Evolutionary conservation across 2,329 filamentous ascomycete genomes (phyloP).

Genomic region (Aspergillus terreus): DNA sequence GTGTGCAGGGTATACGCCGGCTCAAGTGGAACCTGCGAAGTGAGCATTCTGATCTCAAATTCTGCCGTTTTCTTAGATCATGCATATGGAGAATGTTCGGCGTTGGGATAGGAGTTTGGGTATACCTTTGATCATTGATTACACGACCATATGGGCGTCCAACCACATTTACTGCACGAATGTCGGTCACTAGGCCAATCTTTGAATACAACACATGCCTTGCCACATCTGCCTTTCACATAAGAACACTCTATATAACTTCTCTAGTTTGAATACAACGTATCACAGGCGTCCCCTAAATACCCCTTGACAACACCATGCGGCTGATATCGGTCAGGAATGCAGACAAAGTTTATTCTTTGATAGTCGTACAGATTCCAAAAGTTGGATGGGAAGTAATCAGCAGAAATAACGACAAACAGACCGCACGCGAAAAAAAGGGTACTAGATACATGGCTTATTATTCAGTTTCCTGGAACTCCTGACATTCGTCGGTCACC

Average conservation of each 20-base stretch:
- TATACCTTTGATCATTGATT: too few relatives aligned
- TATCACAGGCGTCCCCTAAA: neutral
- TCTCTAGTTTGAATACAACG: neutral
- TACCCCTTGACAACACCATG: too few relatives aligned
- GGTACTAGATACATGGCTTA: constrained; percentile 34
- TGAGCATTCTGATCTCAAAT: neutral
- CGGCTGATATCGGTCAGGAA: constrained; percentile 9
- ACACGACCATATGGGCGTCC: too few relatives aligned
- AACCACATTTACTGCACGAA: too few relatives aligned
- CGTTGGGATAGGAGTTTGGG: too few relatives aligned
- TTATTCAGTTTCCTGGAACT: constrained; percentile 20
- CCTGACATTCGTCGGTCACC: constrained; percentile 6
- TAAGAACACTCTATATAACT: too few relatives aligned
- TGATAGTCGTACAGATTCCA: constrained; percentile 23
- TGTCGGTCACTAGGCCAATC: too few relatives aligned
- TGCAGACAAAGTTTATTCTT: constrained; percentile 15
- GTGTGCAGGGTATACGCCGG: constrained; percentile 28
- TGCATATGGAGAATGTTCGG: too few relatives aligned
- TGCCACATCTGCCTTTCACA: too few relatives aligned
- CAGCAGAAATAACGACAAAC: constrained; percentile 5
- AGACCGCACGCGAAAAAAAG: constrained; percentile 19
- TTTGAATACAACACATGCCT: too few relatives aligned
- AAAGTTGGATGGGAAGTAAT: constrained; percentile 14
- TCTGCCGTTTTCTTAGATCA: neutral
- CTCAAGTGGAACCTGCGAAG: constrained; percentile 10